Percentiles rank a stretch among this genome's conserved stretches.
These are phyloP conservation scores for Zea luxurians DNA, from an alignment of 176 grass and related monocot genomes.

Conservation along the genomic window DNA sequence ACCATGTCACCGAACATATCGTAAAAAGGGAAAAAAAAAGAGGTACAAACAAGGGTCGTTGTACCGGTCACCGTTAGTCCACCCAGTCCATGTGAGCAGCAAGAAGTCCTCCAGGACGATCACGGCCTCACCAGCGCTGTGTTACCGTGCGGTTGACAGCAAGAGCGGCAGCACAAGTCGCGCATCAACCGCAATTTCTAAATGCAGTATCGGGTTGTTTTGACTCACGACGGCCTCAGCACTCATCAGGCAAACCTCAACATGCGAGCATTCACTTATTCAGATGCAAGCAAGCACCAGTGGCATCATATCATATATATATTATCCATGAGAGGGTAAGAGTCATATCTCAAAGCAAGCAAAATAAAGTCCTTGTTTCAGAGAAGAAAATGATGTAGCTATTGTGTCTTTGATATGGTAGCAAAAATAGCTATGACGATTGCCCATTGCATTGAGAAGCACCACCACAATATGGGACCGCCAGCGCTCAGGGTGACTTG, in stretches of 20 bases:
- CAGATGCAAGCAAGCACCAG: background rate
- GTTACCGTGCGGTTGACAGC: background rate
- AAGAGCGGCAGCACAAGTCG: background rate
- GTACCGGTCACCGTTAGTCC: constrained; percentile 2
- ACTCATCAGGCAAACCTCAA: background rate
- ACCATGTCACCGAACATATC: background rate
- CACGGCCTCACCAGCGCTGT: background rate
- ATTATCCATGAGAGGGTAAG: background rate
- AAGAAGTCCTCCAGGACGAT: constrained; percentile 12
- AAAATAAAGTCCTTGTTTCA: background rate
- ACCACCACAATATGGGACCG: background rate
- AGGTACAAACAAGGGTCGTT: background rate
- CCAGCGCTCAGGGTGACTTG: constrained; percentile 11
- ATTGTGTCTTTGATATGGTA: background rate
- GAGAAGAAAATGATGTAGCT: background rate
- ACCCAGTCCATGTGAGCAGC: constrained; percentile 8
- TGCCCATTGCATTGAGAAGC: background rate
- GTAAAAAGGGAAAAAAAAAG: background rate
- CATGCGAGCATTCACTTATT: background rate
- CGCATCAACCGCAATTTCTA: background rate
- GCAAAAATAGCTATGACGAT: background rate
- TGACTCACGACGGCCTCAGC: no score
- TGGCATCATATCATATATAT: background rate
- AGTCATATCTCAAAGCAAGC: background rate
- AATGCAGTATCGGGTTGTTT: background rate